Percentiles rank a stretch among this genome's conserved stretches.
phyloP scores from a whole-genome alignment of 306 rosid species.

The Dalbergia oliveri region DNA sequence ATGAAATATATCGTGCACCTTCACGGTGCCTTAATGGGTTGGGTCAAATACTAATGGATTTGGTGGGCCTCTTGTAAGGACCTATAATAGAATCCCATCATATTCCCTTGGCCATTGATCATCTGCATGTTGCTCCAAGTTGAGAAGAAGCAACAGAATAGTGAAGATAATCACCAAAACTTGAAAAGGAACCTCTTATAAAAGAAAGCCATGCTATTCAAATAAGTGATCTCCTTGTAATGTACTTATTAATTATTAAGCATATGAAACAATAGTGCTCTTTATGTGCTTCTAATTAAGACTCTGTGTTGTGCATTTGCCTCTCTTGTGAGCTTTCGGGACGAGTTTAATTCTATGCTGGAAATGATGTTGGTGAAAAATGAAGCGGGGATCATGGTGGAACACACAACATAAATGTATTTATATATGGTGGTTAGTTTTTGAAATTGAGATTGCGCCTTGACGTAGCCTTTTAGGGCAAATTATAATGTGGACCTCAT shows the following conservation, averaged over 20 bases:
- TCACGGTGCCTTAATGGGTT: neutral
- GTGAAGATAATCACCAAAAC: conserved; percentile 44
- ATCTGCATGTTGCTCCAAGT: conserved; percentile 56
- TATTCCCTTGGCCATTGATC: conserved; percentile 50
- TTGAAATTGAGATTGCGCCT: no score
- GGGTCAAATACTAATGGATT: conserved; percentile 47
- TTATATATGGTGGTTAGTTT: no score
- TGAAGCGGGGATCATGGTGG: no score
- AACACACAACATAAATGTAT: no score
- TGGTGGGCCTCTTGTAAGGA: conserved; percentile 52
- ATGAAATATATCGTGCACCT: no score
- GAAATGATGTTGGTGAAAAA: no score
- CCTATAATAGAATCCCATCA: conserved; percentile 51
- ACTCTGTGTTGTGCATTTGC: neutral
- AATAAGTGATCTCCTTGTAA: neutral
- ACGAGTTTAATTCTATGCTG: neutral
- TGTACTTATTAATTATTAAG: neutral
- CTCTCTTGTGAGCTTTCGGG: neutral
- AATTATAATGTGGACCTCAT: no score
- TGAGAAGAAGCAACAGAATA: conserved; percentile 44
- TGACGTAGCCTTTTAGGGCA: no score
- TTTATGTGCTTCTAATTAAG: neutral
- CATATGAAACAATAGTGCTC: neutral
- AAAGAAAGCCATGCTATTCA: conserved; percentile 15
- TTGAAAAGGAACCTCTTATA: conserved; percentile 41